These are phyloP conservation scores for Arabis hirsuta DNA, from an alignment of 345 rosid genomes.

Conservation along the genomic window DNA sequence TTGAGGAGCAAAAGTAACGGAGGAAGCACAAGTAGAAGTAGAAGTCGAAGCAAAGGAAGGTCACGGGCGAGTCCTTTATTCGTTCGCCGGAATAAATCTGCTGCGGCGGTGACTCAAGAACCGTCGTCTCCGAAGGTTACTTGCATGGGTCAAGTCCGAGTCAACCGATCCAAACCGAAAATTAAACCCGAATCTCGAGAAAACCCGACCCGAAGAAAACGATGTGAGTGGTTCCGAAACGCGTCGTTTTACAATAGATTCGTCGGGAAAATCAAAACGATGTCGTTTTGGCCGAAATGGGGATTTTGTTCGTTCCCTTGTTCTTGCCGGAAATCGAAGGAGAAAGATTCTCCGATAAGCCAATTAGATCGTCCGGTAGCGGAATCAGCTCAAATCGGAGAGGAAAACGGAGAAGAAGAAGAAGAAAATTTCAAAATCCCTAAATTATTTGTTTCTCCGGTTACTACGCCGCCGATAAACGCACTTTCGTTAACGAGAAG, in stretches of 20 bases:
- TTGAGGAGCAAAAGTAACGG: conserved; percentile 52
- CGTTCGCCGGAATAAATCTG: conserved; percentile 57
- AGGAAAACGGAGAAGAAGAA: conserved; percentile 40
- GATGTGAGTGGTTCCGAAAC: conserved; percentile 56
- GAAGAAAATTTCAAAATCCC: conserved; percentile 34
- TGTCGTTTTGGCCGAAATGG: conserved; percentile 54
- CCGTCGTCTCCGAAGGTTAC: conserved; percentile 94
- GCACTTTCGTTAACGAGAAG: conserved; percentile 73
- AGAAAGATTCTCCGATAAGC: conserved; percentile 37
- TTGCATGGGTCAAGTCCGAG: conserved; percentile 98
- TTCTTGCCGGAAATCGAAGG: conserved; percentile 38
- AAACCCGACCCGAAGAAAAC: conserved; percentile 35
- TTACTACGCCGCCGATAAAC: conserved; percentile 67
- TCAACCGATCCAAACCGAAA: conserved; percentile 57
- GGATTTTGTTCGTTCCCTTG: conserved; percentile 35
- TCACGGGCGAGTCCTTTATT: conserved; percentile 90
- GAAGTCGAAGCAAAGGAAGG: conserved; percentile 65
- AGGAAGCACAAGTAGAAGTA: conserved; percentile 43
- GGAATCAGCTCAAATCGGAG: conserved; percentile 35
- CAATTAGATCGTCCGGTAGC: conserved; percentile 42
- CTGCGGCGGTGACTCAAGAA: conserved; percentile 59
- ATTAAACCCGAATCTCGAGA: conserved; percentile 26
- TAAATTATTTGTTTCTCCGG: conserved; percentile 45
- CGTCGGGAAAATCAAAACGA: conserved; percentile 36
- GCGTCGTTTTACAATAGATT: conserved; percentile 43